Base-by-base conservation (phyloP, 2,329 filamentous ascomycete genomes). In the Rutstroemia sydowiana region DNA sequence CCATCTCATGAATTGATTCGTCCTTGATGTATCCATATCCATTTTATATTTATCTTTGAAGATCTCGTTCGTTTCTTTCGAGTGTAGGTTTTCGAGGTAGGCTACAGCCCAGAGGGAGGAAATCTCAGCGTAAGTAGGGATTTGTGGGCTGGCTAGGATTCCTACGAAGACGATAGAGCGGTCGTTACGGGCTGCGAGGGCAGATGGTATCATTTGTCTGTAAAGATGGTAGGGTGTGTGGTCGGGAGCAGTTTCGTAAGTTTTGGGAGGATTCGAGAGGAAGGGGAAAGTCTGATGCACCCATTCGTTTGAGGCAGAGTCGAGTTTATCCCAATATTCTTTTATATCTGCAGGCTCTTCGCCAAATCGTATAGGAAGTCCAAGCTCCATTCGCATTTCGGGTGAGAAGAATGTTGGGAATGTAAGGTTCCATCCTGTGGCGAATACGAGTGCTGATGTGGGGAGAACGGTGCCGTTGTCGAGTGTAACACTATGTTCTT, bases 161-260 rank as follows among this genome's bases (percentile, higher is more conserved):
- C 68, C 68, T 1, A 62, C 63, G 49, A 70, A 64, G 39, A 60
- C 44, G 14, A 71, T 58, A 0, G 63, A 65, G 2, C 67, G 60
- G 49, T 70, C 66, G 5, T 62, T 63, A 28, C 58, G 39, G 0
- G 61, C 60, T 2, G 65, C 63, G 8, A 66, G 34, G 1, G 39
- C 21, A 3, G 60, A 60, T 5, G 60, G 51, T 3, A 67, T 50
- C 3, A 67, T 48, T 9, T 61, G 54, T 2, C 64, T 56, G 45
- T 90, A 90, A 14, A 56, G 44, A 18, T 42, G 54, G 21, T 46
- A 53, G 4, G 48, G 48, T 13, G 45, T 53, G 3, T 32, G 26
- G 8, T 32, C 32, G 1, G 48, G 48, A 1, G 45, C 39, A 10
- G 16, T 31, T 39, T 53, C 45, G 11, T 50, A 28, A 13, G 51